These are phyloP conservation scores for Solanum ossicruentum DNA, from an alignment of 257 asterid species.

Conservation along the genomic window DNA sequence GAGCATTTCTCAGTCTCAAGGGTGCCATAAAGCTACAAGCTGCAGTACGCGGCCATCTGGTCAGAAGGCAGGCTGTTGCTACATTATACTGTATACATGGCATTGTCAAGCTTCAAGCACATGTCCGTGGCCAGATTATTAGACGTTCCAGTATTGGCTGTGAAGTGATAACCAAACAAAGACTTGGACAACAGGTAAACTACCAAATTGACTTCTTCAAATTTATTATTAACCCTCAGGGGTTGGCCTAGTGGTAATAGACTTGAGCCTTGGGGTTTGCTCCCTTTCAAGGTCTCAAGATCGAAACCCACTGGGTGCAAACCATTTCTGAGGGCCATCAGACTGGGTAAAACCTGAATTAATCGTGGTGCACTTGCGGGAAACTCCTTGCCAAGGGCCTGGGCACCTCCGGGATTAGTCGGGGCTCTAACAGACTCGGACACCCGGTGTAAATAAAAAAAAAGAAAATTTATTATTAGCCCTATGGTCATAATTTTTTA, in stretches of 20 bases:
- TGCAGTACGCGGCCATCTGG: conserved; percentile 25
- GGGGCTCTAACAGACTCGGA: too few relatives aligned
- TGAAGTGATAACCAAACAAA: conserved; percentile 1
- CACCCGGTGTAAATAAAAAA: too few relatives aligned
- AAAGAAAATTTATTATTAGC: background rate
- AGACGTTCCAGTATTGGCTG: conserved; percentile 16
- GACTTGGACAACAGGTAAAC: conserved; percentile 13
- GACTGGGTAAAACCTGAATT: too few relatives aligned
- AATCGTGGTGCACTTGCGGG: too few relatives aligned
- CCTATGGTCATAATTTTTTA: background rate
- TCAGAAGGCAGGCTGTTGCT: conserved; percentile 33
- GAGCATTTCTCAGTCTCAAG: conserved; percentile 13
- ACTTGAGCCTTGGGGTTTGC: too few relatives aligned
- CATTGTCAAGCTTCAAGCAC: conserved; percentile 31
- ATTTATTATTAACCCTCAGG: background rate
- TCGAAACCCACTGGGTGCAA: too few relatives aligned
- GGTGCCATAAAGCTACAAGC: conserved; percentile 20
- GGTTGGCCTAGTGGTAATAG: too few relatives aligned
- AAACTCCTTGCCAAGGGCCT: too few relatives aligned
- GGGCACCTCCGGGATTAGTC: too few relatives aligned
- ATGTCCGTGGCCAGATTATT: conserved; percentile 20
- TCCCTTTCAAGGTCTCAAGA: too few relatives aligned
- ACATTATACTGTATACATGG: conserved; percentile 20
- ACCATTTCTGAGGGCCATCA: too few relatives aligned
- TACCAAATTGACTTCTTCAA: background rate